Evolutionary conservation across 306 rosid species (phyloP), one percentile per base, ranked within the genome.

Genomic region (Cyamopsis tetragonoloba): DNA sequence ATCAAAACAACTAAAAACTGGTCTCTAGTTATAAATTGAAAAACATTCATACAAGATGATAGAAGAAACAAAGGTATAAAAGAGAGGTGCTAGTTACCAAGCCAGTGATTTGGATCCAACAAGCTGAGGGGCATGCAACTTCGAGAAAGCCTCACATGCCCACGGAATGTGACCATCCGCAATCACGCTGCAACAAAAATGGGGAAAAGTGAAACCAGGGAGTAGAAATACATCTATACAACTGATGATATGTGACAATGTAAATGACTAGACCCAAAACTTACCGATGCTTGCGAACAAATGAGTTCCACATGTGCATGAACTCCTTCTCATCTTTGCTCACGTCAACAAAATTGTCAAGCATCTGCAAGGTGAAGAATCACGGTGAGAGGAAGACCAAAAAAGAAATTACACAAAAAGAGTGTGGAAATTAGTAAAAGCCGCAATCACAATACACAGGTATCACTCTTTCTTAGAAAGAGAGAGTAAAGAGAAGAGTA

Each of bases 241-340:
- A 35, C 28, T 34, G 31, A 35, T 18, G 27, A 35, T 32, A 9
- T 57, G 27, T 4, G 59, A 56, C 4, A 14, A 32, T 50, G 48
- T 51, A 39, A n/a, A n/a, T n/a, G n/a, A n/a, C n/a, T n/a, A n/a
- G 15, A 46, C 6, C 18, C 47, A 8, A 64, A 65, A 27, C 24
- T 67, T 84, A 90, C 96, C 83, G 84, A 78, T 90, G 96, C 84
- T 87, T 90, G 81, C 95, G 82, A 47, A 90, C 89, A 38, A 90
- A 90, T 3, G 96, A 90, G 73, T 90, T 90, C 95, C 96, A 90
- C 95, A 90, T 80, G 51, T 90, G 95, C 96, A 87, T 90, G 75
- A 90, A 80, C 70, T 79, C 82, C 87, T 87, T 90, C 83, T 90
- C 96, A 48, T 85, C 88, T 66, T 82, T 82, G 24, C 95, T 90